Base-by-base conservation (phyloP, 306 rosid genomes). In the Inga oerstediana region DNA sequence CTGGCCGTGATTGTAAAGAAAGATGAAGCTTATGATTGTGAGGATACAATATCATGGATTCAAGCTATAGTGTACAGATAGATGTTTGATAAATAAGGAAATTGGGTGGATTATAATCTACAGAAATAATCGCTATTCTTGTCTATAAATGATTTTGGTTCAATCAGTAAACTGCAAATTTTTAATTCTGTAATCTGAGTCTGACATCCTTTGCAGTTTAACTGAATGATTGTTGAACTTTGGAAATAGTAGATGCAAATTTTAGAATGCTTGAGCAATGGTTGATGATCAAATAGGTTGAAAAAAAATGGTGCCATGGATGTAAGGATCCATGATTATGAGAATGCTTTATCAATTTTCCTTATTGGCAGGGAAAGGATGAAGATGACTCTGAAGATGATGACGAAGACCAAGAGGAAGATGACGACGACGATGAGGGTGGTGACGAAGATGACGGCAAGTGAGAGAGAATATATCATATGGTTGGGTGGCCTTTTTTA, bases 311-410 rank as follows among this genome's bases (percentile, higher is more conserved):
- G 43, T 39, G 4, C 43, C 43, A 5, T 39, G 8, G 43, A 39
- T 39, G 8, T 6, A 39, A 39, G 43, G 8, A 39, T 39, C 43
- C 43, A 39, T 39, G 43, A 39, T 39, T 39, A 46, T 35, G 58
- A 10, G 24, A 39, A 35, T 65, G 66, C 69, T 19, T 27, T 44
- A 35, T 74, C 8, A 45, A 68, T 64, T 72, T 81, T 67, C 7
- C 30, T 17, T 61, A 0, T 46, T 76, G 5, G 76, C 87, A 93
- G 98, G 97, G 86, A 78, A 95, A 91, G 83, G 94, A 88, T 39
- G 92, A 88, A 1, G 94, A 89, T 0, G 94, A 88, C 66, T 87
- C 97, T 7, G 98, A 91, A 8, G 95, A 91, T 1, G 98, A 91
- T 11, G 91, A 93, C 10, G 89, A 59, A 59, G 32, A 87, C 0